phyloP scores from a whole-genome alignment of 257 asterid genomes.

The Ligustrum vulgare region DNA sequence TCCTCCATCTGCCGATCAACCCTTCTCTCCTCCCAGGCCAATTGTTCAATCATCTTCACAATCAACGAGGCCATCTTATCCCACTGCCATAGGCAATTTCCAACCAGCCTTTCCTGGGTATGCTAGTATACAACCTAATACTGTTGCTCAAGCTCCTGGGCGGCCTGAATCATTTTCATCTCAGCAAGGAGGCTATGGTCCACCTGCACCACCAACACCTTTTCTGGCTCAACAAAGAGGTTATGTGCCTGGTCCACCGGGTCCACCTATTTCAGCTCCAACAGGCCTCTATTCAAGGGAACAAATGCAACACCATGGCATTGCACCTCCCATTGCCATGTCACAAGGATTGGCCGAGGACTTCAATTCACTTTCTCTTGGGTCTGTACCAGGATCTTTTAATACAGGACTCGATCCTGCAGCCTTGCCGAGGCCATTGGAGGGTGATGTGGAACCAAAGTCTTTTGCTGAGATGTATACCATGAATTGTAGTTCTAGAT shows the following conservation, averaged over 20 bases:
- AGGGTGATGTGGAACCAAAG: conserved; percentile 70
- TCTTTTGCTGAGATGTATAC: conserved; percentile 64
- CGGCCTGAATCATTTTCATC: conserved; percentile 47
- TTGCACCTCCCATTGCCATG: conserved; percentile 48
- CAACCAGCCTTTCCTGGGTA: conserved; percentile 72
- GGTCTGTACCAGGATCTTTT: conserved; percentile 83
- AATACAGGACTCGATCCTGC: conserved; percentile 74
- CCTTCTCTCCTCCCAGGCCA: conserved; percentile 43
- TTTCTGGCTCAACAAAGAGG: conserved; percentile 58
- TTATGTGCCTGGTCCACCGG: conserved; percentile 47
- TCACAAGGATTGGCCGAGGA: conserved; percentile 66
- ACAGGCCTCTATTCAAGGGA: conserved; percentile 44
- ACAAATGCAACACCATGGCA: conserved; percentile 52
- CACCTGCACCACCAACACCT: conserved; percentile 49
- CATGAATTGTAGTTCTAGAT: conserved; percentile 71
- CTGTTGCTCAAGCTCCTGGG: conserved; percentile 51
- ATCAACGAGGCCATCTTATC: conserved; percentile 50
- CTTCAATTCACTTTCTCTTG: conserved; percentile 75
- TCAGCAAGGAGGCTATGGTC: conserved; percentile 63
- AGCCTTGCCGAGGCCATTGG: conserved; percentile 88
- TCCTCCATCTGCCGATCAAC: conserved; percentile 45
- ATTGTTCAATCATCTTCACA: conserved; percentile 66
- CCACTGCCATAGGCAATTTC: conserved; percentile 49
- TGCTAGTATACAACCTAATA: conserved; percentile 51
- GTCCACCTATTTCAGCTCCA: conserved; percentile 39